Conservation (phyloP, 306 rosid species). For the barrel medic (Medicago truncatula) region DNA sequence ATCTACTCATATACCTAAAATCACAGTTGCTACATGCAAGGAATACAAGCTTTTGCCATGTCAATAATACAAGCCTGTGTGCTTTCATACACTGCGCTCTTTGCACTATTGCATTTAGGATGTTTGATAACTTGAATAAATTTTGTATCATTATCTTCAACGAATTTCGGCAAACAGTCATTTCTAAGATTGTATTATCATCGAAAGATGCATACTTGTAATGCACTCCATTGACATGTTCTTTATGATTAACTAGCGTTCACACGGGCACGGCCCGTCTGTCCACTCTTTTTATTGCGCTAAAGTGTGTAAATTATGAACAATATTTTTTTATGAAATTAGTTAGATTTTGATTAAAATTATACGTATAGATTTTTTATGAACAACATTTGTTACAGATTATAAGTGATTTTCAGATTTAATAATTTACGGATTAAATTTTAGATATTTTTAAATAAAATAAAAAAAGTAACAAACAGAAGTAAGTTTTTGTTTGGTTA, state of each 20-base stretch:
- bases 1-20: slow-evolving; percentile 11
- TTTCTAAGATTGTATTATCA: slow-evolving; percentile 2
- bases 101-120: slow-evolving; percentile 23
- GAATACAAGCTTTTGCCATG: slow-evolving; percentile 3
- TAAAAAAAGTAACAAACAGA: too few species aligned
- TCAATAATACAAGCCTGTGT: neutral
- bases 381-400: too few species aligned
- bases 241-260: neutral
- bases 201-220: neutral
- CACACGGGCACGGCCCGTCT: too few species aligned
- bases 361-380: too few species aligned
- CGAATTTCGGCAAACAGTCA: neutral
- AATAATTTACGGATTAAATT: too few species aligned
- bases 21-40: slow-evolving; percentile 11
- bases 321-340: too few species aligned
- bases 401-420: too few species aligned
- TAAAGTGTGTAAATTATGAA: too few species aligned
- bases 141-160: slow-evolving; percentile 1
- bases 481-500: too few species aligned
- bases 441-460: too few species aligned
- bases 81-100: slow-evolving; percentile 12
- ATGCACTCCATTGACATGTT: neutral
- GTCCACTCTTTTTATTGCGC: too few species aligned
- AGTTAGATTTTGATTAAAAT: too few species aligned
- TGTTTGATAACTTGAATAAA: slow-evolving; percentile 8